Conservation (phyloP, 176 grass and related monocot genomes). For the sorghum (Sorghum bicolor) region Sorghum_bicolor_NCBIv3 NC_012871.2:66025501-66026000, state of each 20-base stretch:
- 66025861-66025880: conserved; percentile 57
- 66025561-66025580: conserved; percentile 90
- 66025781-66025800: conserved; percentile 83
- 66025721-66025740: conserved; percentile 81
- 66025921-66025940: conserved; percentile 75
- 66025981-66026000: conserved; percentile 45
- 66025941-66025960: conserved; percentile 30
- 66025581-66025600: conserved; percentile 66
- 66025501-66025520: conserved; percentile 81
- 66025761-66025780: conserved; percentile 85
- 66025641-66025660: conserved; percentile 91
- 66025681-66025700: conserved; percentile 74
- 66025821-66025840: conserved; percentile 96
- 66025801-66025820: conserved; percentile 79
- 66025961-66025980: conserved; percentile 29
- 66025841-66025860: conserved; percentile 79
- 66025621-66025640: conserved; percentile 70
- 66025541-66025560: conserved; percentile 79
- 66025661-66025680: conserved; percentile 78
- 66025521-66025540: conserved; percentile 96
- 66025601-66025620: conserved; percentile 62
- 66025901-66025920: conserved; percentile 92
- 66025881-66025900: conserved; percentile 86
- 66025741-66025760: conserved; percentile 70
- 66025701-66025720: conserved; percentile 94